Base-by-base conservation (phyloP, 2,329 filamentous ascomycete genomes). In the Talaromyces albobiverticillius region DNA sequence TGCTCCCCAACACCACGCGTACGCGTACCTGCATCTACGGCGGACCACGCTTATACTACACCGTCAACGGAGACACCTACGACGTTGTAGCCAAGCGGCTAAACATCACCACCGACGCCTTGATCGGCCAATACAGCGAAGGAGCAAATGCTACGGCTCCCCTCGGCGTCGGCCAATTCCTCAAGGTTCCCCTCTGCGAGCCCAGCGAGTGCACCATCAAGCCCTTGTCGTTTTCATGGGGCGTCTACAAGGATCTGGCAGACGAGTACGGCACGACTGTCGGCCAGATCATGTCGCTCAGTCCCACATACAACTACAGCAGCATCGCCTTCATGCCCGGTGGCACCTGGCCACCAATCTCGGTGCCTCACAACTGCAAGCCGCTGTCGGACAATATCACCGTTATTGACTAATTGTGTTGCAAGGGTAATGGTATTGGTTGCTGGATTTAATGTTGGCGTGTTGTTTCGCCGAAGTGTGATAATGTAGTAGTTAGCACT, bases 11-110 rank as follows among this genome's bases (percentile, higher is more conserved):
- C 2, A 45, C 34, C 7, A 52, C 46, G 29, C 43, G 42, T 6
- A 59, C 47, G 1, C 45, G 52, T 14, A 42, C 49, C 25, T 62
- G 60, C 16, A 46, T 62, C 29, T 22, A 51, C n/a, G 59, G 59
- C 13, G 60, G 60, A 3, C 60, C 60, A 0, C 54, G 56, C 16
- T 36, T 57, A 1, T 62, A 62, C 53, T 60, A 60, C 36, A 61
- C 60, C 3, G 40, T 61, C 23, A 54, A 53, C 26, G 60, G 59
- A 1, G 60, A 60, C 38, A 61, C 58, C 4, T 43, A 55, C 11
- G 54, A 53, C 11, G 22, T 32, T 11, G 57, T 61, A 20, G 59
- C 59, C 4, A 10, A 16, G 4, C 47, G 57, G 2, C 45, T 61
- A 7, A 60, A 60, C 31, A 59, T 61, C 10, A 57, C 59, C 1